Evolutionary conservation across 306 rosid genomes (phyloP), one percentile per base, ranked within the genome.

Genomic region (Mucuna pruriens): DNA sequence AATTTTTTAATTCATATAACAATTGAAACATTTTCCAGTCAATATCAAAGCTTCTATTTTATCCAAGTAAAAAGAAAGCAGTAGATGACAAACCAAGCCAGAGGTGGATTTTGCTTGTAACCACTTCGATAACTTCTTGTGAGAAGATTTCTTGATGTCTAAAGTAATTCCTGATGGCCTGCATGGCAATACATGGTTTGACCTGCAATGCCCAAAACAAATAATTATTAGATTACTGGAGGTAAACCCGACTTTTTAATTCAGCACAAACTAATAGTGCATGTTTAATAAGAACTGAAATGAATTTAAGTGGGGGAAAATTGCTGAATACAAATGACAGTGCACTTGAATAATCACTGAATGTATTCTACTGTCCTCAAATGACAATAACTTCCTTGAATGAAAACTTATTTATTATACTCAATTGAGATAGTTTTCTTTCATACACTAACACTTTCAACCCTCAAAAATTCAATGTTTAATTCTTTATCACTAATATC

Each of bases 121-220:
- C 98, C 98, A 95, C 91, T 95, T 95, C 0, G 98, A 90, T 62
- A 93, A 61, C 86, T 95, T 95, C 89, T 93, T 95, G 89, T 91
- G 57, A 23, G 99, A 95, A 42, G 99, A 95, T 75, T 91, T 93
- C 85, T 93, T 91, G 90, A 95, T 90, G 90, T 93, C 97, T 55
- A 95, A 83, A 48, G 94, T 95, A 72, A 86, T 58, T 82, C 98
- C 97, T 20, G 94, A 78, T 78, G 97, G 97, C 73, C 98, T 91
- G 73, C 98, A 95, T 70, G 92, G 93, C 78, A 95, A 85, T 69
- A 91, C 85, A 85, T 95, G 93, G 79, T 93, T 95, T 75, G 99
- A 88, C 99, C 99, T 93, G 79, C 66, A 83, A 26, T 39, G 57
- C 48, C 22, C 74, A 48, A 46, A 80, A 48, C 25, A 58, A 71